These are phyloP conservation scores for Emericellopsis terricola DNA, from an alignment of 495 filamentous ascomycete genomes.

Conservation along the genomic window DNA sequence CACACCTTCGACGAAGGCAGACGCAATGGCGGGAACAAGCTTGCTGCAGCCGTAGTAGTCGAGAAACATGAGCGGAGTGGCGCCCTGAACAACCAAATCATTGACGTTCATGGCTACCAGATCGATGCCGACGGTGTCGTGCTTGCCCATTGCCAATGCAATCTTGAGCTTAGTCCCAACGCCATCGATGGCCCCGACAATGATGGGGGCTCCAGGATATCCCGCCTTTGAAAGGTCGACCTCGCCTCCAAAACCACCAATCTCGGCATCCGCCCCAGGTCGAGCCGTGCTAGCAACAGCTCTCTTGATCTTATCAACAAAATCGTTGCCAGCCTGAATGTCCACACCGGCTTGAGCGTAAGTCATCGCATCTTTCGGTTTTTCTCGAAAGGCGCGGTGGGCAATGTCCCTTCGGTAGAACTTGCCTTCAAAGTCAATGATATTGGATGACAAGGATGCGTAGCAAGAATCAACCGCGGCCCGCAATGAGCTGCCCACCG, in stretches of 20 bases:
- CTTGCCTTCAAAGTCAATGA: slow-evolving; percentile 75
- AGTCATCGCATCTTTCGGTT: slow-evolving; percentile 44
- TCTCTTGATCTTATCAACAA: slow-evolving; percentile 76
- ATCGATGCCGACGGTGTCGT: slow-evolving; percentile 87
- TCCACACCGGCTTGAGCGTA: slow-evolving; percentile 89
- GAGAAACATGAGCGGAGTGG: slow-evolving; percentile 83
- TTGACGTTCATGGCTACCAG: slow-evolving; percentile 98
- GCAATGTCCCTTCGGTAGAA: slow-evolving; percentile 89
- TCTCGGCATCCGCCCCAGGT: slow-evolving; percentile 73
- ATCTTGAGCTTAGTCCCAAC: slow-evolving; percentile 95
- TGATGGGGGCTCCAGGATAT: slow-evolving; percentile 52
- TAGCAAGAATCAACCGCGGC: slow-evolving; percentile 77
- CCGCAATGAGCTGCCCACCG: slow-evolving; percentile 54
- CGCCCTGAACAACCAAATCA: slow-evolving; percentile 88
- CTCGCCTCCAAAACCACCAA: slow-evolving; percentile 88
- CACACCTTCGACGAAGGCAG: slow-evolving; percentile 72
- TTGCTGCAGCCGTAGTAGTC: slow-evolving; percentile 89
- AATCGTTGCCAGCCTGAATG: slow-evolving; percentile 78
- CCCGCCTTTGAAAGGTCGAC: slow-evolving; percentile 66
- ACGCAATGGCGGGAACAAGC: slow-evolving; percentile 58
- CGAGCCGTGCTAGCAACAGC: slow-evolving; percentile 62
- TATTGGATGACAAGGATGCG: slow-evolving; percentile 17
- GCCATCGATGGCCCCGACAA: slow-evolving; percentile 86
- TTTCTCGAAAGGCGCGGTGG: slow-evolving; percentile 39
- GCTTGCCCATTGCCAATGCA: slow-evolving; percentile 71